Evolutionary conservation across 2,329 filamentous ascomycete species (phyloP).

Genomic region (Aspergillus spinulosporus): DNA sequence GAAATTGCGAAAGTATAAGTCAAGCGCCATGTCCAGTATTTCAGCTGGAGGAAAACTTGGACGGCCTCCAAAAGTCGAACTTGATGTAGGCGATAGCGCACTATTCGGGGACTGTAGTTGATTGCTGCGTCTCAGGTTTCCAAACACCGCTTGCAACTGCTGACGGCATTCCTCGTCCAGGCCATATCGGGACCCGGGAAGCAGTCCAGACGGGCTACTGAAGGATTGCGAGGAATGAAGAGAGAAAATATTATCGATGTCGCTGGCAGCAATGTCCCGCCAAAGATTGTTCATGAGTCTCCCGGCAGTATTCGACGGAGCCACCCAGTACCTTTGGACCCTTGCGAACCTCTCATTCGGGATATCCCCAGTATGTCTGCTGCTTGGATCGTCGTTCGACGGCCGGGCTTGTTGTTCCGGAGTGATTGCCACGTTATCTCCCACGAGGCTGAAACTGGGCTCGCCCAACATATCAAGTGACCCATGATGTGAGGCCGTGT

Average conservation of each 20-base stretch:
- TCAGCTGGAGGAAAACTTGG: constrained; percentile 52
- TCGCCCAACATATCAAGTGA: constrained; percentile 33
- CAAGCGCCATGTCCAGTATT: constrained; percentile 55
- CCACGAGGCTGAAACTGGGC: constrained; percentile 25
- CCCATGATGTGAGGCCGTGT: constrained; percentile 30
- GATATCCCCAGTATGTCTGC: constrained; percentile 29
- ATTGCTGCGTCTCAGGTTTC: constrained; percentile 23
- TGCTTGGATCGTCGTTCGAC: constrained; percentile 25
- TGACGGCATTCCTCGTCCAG: constrained; percentile 46
- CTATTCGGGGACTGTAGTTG: constrained; percentile 24
- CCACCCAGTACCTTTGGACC: constrained; percentile 46
- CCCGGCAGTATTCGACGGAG: constrained; percentile 38
- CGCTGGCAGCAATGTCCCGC: constrained; percentile 40
- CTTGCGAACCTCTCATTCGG: constrained; percentile 45
- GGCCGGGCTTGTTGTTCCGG: constrained; percentile 28
- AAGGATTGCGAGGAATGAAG: constrained; percentile 24
- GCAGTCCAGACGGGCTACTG: constrained; percentile 21
- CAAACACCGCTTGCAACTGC: constrained; percentile 41
- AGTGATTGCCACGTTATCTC: constrained; percentile 24
- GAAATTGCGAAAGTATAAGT: constrained; percentile 56
- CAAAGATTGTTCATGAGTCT: constrained; percentile 46
- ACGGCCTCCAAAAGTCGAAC: constrained; percentile 27
- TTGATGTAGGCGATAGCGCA: constrained; percentile 23
- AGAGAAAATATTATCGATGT: constrained; percentile 44
- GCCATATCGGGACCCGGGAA: constrained; percentile 38